Conservation (phyloP, 2,329 filamentous ascomycete genomes). For the Zymoseptoria brevis region DNA sequence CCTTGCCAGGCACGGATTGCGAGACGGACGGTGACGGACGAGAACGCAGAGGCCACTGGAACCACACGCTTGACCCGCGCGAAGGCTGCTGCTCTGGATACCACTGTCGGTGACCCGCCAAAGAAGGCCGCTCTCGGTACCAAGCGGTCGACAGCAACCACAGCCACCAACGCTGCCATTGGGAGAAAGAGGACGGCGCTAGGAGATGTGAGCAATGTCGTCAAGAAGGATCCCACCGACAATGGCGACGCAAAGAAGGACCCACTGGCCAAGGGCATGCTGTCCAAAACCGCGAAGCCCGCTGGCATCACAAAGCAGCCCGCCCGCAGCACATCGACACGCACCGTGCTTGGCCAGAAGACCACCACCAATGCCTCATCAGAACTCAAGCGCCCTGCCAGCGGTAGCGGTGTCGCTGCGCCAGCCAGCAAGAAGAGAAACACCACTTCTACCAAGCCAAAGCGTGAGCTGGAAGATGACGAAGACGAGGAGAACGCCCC, state of each 20-base stretch:
- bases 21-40: constrained; percentile 71
- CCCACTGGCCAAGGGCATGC: constrained; percentile 47
- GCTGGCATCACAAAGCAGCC: constrained; percentile 69
- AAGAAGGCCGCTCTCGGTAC: constrained; percentile 40
- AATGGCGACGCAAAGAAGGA: constrained; percentile 55
- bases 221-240: constrained; percentile 58
- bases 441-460: constrained; percentile 44
- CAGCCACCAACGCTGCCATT: constrained; percentile 37
- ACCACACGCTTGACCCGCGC: constrained; percentile 85
- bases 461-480: constrained; percentile 44
- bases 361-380: constrained; percentile 55
- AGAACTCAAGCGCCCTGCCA: constrained; percentile 64
- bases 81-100: constrained; percentile 61
- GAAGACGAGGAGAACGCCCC: constrained; percentile 58
- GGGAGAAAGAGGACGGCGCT: constrained; percentile 68
- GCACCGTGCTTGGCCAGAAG: constrained; percentile 58
- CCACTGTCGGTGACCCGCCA: constrained; percentile 50
- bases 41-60: constrained; percentile 71
- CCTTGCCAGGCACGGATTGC: constrained; percentile 57
- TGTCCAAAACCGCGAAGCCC: constrained; percentile 71
- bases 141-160: constrained; percentile 39
- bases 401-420: constrained; percentile 58
- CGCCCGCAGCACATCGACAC: constrained; percentile 46
- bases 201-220: constrained; percentile 91
- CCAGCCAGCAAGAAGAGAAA: constrained; percentile 62